Evolutionary conservation across 2,329 filamentous ascomycete species (phyloP), one percentile per base, ranked within the genome.

Genomic region (Penicillium sp.): DNA sequence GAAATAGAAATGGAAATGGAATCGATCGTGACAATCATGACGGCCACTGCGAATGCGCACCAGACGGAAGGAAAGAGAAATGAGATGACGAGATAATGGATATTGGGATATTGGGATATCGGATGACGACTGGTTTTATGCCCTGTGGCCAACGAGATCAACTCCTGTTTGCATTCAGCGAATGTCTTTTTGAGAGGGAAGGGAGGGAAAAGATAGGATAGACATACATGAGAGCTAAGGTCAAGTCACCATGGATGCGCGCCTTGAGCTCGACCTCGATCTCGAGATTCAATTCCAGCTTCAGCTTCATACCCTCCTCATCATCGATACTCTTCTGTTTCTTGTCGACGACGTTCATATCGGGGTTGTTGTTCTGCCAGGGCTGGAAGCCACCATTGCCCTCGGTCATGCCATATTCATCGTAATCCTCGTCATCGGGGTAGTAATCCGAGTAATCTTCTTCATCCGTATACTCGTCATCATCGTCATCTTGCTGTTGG

Each of bases 191-290:
- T 41, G 23, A 44, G 33, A 41, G 21, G n/a, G 17, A 41, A 46
- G 10, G 27, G 12, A 52, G 13, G 32, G 18, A 27, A 29, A n/a
- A 50, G 20, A 46, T 46, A 36, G 39, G 29, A 18, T 21, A 4
- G 37, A 74, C 73, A 69, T 71, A 76, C 74, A 76, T 66, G 34
- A 77, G 62, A 48, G 70, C 82, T 47, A 85, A 65, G n/a, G 83
- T 85, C 53, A 85, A 71, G 62, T 85, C 83, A 71, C 83, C 83
- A 57, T 84, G 82, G 59, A 85, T 85, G 69, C 82, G 84, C n/a
- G 83, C 83, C 74, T 85, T 85, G 40, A 85, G 70, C 63, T 85
- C 80, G 48, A 85, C 78, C 65, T 85, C 83, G 64, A 85, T 83
- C 65, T 85, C 83, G 54, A 85, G 70, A 62, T 85, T 85, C 58